phyloP scores from a whole-genome alignment of 495 filamentous ascomycete species.

The Xylaria nigripes region DNA sequence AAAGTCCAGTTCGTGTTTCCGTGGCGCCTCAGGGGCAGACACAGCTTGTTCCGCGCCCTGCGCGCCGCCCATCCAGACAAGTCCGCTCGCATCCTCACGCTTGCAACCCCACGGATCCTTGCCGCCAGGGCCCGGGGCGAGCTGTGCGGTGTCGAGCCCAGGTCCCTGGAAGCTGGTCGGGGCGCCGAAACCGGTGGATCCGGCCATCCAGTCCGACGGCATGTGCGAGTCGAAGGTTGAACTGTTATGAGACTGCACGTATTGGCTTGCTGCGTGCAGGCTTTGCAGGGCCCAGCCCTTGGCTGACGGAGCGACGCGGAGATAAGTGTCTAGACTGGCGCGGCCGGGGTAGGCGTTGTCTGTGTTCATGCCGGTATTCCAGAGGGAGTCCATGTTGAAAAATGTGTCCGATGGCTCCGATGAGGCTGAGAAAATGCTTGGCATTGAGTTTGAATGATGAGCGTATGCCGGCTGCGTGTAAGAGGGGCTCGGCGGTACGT shows the following conservation, averaged over 20 bases:
- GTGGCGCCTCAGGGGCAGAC: background rate
- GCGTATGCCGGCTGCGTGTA: background rate
- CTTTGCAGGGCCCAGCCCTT: constrained; percentile 11
- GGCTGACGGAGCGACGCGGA: constrained; percentile 8
- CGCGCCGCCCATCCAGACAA: constrained; percentile 4
- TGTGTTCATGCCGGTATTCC: background rate
- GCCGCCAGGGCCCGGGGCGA: background rate
- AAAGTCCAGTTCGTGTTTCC: constrained; percentile 24
- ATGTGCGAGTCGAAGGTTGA: constrained; percentile 4
- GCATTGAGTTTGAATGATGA: background rate
- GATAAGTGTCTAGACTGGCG: constrained; percentile 3
- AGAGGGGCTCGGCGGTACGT: background rate
- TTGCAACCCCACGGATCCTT: background rate
- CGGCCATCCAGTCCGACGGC: constrained; percentile 8
- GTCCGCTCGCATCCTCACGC: background rate
- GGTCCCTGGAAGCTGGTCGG: background rate
- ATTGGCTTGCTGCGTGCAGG: constrained; percentile 2
- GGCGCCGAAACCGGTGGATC: background rate
- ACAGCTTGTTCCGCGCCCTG: background rate
- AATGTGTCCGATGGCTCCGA: constrained; percentile 3
- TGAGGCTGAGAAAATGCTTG: constrained; percentile 6
- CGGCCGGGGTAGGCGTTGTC: constrained; percentile 1
- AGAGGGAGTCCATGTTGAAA: constrained; percentile 7
- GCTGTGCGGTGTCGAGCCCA: background rate
- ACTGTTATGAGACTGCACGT: background rate